A percentile compares a stretch with the other conserved stretches of the same genome.
These are phyloP conservation scores for Platanus orientalis DNA, from an alignment of 164 flowering plant species.

Conservation along the genomic window DNA sequence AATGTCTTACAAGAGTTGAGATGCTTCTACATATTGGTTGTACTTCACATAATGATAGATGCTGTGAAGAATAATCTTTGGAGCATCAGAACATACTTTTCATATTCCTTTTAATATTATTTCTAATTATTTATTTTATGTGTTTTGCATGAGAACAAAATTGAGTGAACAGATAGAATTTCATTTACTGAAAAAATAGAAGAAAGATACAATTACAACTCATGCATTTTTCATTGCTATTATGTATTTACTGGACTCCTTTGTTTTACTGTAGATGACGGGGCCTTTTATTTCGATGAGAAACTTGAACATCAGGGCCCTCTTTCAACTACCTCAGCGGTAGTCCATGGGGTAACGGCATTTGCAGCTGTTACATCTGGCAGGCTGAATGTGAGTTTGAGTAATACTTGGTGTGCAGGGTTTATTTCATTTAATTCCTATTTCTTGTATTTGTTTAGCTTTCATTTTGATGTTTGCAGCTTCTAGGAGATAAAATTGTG, in stretches of 20 bases:
- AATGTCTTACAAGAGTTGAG: no score
- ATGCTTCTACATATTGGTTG: no score
- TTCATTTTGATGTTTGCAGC: conserved; percentile 39
- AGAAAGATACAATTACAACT: no score
- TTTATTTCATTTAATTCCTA: background rate
- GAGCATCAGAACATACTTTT: no score
- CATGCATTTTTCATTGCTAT: background rate
- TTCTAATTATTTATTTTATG: no score
- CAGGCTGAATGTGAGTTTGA: conserved; percentile 51
- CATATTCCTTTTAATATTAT: no score
- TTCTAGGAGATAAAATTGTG: conserved; percentile 71
- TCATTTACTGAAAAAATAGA: no score
- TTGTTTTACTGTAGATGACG: conserved; percentile 57
- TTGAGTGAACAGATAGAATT: no score
- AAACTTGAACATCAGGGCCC: conserved; percentile 70
- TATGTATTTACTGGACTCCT: background rate
- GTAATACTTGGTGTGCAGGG: background rate
- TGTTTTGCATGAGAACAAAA: no score
- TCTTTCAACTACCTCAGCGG: conserved; percentile 76
- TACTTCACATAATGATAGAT: no score
- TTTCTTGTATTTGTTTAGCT: background rate
- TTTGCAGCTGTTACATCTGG: conserved; percentile 65
- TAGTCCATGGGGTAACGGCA: conserved; percentile 73
- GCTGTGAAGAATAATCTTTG: no score
- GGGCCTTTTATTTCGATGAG: conserved; percentile 80